Evolutionary conservation across 805 yeast species (phyloP).

Genomic region (Soucietia sequanensis): DNA sequence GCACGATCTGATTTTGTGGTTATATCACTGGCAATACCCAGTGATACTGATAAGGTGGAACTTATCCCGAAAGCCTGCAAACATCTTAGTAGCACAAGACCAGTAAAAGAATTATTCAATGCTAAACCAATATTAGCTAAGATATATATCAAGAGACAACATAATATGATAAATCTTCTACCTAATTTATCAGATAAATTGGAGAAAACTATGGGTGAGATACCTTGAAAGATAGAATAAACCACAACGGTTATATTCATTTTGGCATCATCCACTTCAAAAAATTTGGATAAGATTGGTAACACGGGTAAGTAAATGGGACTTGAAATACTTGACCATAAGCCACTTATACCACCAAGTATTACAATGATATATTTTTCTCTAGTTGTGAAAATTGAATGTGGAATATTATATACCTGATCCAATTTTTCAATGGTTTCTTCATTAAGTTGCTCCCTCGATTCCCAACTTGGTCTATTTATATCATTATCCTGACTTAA

Average conservation of each 20-base stretch:
- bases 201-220: constrained; percentile 67
- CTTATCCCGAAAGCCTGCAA: constrained; percentile 72
- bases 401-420: constrained; percentile 1
- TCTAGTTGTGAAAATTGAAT: background rate
- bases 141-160: constrained; percentile 52
- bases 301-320: constrained; percentile 80
- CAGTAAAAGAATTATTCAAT: constrained; percentile 49
- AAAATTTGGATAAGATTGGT: constrained; percentile 50
- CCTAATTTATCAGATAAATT: constrained; percentile 67
- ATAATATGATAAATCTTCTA: constrained; percentile 60
- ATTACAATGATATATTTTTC: constrained; percentile 42
- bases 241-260: constrained; percentile 73
- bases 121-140: constrained; percentile 67
- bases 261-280: constrained; percentile 52
- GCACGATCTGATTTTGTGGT: constrained; percentile 67
- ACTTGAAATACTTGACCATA: constrained; percentile 66
- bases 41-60: constrained; percentile 63
- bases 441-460: background rate
- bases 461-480: constrained; percentile 2
- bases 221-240: constrained; percentile 70
- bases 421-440: background rate
- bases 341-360: constrained; percentile 45
- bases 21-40: constrained; percentile 71
- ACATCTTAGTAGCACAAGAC: constrained; percentile 60
- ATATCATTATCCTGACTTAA: no score